Base-by-base conservation (phyloP, 2,329 filamentous ascomycete genomes). In the Pseudogymnoascus sp. region DNA sequence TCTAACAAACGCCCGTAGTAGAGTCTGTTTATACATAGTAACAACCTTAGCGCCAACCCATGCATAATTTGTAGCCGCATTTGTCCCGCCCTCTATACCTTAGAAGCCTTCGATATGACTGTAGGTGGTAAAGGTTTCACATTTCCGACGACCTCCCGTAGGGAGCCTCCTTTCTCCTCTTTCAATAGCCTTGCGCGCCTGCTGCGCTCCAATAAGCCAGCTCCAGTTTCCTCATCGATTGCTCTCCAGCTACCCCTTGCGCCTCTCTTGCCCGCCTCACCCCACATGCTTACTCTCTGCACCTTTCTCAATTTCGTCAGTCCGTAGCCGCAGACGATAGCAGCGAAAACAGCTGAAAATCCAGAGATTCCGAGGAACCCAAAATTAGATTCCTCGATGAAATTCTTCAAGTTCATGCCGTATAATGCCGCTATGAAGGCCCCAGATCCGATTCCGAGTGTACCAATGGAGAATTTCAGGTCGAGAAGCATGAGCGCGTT, bases 381-480 rank as follows among this genome's bases (percentile, higher is more conserved):
- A 74, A 90, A 83, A 74, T 90, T 84, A 1, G 89, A 92, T 72
- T 97, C 93, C 77, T 99, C 94, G 68, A 97, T 91, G 74, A 97
- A 97, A 75, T 97, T 97, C 72, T 97, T 95, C 65, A 99, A 79
- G 77, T 99, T 99, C 92, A 97, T 97, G 68, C 94, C 94, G 80
- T 97, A 99, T n/a, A 99, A 85, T n/a, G 92, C 92, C 7, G 94
- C 95, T 69, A 97, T 82, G 71, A 97, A 95, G 58, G 94, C 97
- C 61, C 94, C 94, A 71, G 92, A 91, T 60, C 91, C 93, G 57
- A 97, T 85, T n/a, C 92, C 91, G 4, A 99, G 83, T 1, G 94
- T 97, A 62, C 91, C 90, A 63, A 99, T 92, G 71, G 89, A 94
- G 77, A 97, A 96, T 72, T 96, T 96, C 68, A 99, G 86, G 65